Evolutionary conservation across 2,329 filamentous ascomycete species (phyloP).

Genomic region (Fusarium sp.): DNA sequence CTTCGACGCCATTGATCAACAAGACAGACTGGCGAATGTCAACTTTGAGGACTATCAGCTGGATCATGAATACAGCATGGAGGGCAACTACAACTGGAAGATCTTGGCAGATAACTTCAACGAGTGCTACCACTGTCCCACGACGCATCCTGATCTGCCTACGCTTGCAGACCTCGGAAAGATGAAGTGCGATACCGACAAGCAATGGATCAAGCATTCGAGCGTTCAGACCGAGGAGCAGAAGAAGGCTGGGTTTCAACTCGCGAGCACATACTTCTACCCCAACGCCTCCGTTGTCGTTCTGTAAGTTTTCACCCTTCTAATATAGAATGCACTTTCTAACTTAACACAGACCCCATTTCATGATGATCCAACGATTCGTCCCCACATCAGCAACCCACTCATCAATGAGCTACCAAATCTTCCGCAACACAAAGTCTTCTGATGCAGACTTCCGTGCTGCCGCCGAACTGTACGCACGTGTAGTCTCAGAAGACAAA

Average conservation of each 20-base stretch:
- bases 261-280: constrained; percentile 34
- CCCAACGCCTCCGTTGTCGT: constrained; percentile 33
- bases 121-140: constrained; percentile 51
- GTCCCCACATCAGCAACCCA: constrained; percentile 11
- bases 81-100: constrained; percentile 69
- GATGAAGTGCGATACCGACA: constrained; percentile 26
- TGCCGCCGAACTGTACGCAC: constrained; percentile 13
- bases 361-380: constrained; percentile 36
- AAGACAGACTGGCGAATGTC: constrained; percentile 50
- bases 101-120: constrained; percentile 72
- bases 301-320: constrained; percentile 1
- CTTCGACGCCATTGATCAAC: constrained; percentile 59
- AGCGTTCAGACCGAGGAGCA: constrained; percentile 27
- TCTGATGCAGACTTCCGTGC: constrained; percentile 14
- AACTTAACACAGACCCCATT: constrained; percentile 8
- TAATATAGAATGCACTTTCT: accelerated
- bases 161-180: constrained; percentile 30
- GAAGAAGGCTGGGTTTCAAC: constrained; percentile 24
- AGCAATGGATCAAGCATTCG: constrained; percentile 29
- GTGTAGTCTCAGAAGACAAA: constrained; percentile 32
- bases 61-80: constrained; percentile 66
- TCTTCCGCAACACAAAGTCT: constrained; percentile 29
- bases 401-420: constrained; percentile 28
- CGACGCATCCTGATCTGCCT: constrained; percentile 30
- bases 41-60: constrained; percentile 63